Evolutionary conservation across 192 early-diverging fungal genomes (phyloP), one percentile per base, ranked within the genome.

Genomic region (Lobulomyces angularis): DNA sequence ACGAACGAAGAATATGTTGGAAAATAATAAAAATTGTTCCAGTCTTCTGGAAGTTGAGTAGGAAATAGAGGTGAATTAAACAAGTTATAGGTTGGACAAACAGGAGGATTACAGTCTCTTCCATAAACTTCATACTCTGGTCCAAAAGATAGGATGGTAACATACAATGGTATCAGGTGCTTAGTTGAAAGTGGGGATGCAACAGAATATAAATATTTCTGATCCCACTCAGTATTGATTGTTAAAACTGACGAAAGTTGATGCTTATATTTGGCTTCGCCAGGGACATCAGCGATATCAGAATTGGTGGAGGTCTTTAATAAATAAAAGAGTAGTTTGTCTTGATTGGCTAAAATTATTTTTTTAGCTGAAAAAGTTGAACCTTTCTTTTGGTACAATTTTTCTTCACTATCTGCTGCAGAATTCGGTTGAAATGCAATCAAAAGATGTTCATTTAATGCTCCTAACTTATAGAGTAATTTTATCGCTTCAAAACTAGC

Each of bases 381-480:
- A n/a, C n/a, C n/a, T n/a, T n/a, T n/a, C n/a, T n/a, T n/a, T n/a
- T n/a, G n/a, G n/a, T n/a, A n/a, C n/a, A n/a, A n/a, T n/a, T n/a
- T n/a, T n/a, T n/a, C n/a, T n/a, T n/a, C n/a, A n/a, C n/a, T n/a
- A n/a, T n/a, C n/a, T n/a, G n/a, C n/a, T n/a, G n/a, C n/a, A n/a
- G n/a, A n/a, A n/a, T n/a, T n/a, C n/a, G n/a, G n/a, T n/a, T n/a
- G n/a, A n/a, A n/a, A n/a, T n/a, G n/a, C n/a, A n/a, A n/a, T n/a
- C 7, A 76, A 35, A 12, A 93, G 62, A 28, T 85, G 64, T 28
- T 88, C 81, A 46, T 84, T 72, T 18, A 93, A 64, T 0, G 69
- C 79, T 1, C 78, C 80, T 0, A 66, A 33, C n/a, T 57, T 45
- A 39, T 85, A 78, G 5, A 93, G 61, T 38, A 67, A 53, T 35